Evolutionary conservation across 78 protist species (phyloP).

Genomic region (Parvularia atlantis): DNA sequence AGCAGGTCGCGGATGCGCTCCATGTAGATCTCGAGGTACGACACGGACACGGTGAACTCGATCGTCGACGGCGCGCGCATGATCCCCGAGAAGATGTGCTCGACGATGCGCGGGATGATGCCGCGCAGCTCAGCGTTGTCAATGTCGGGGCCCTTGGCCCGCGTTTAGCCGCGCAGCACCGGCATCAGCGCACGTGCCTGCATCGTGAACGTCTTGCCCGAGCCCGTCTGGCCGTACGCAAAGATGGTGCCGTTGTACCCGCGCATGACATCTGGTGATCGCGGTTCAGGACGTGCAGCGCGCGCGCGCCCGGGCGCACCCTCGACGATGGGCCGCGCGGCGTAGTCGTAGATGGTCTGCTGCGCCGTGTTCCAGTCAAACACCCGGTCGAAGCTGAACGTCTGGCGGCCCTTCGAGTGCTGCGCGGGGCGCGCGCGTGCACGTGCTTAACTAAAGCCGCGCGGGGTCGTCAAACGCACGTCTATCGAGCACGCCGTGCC

Average conservation of each 20-base stretch:
- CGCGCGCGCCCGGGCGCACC: too few species aligned
- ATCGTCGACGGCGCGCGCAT: background rate
- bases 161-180: too few species aligned
- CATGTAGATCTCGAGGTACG: conserved; percentile 45
- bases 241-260: conserved; percentile 18
- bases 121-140: background rate
- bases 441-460: background rate
- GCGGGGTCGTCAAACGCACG: background rate
- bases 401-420: background rate
- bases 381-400: background rate
- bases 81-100: background rate
- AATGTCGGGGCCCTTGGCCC: conserved; percentile 5
- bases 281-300: background rate
- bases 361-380: background rate
- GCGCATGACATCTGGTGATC: background rate
- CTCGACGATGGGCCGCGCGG: background rate
- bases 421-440: background rate
- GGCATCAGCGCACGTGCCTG: background rate
- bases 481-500: background rate
- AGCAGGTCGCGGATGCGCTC: conserved; percentile 39
- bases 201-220: conserved; percentile 14
- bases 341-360: background rate
- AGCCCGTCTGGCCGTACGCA: conserved; percentile 19
- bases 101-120: conserved; percentile 11
- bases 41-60: conserved; percentile 10